phyloP scores from a whole-genome alignment of 345 rosid species.

The Clausena lansium region DNA sequence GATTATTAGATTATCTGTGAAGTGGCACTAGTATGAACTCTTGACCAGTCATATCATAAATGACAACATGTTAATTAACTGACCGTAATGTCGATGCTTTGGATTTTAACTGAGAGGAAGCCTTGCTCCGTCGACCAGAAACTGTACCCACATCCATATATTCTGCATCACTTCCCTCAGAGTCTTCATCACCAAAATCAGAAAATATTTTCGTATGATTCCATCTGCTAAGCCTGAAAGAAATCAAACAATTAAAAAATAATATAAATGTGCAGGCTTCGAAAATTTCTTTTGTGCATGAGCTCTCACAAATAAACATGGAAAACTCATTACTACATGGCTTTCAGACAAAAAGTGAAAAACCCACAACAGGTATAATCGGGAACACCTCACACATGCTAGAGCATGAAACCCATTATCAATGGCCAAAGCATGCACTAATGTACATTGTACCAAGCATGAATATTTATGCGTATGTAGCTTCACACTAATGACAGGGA shows the following conservation, averaged over 20 bases:
- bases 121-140: conserved; percentile 45
- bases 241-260: not conserved
- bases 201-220: conserved; percentile 93
- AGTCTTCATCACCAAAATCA: conserved; percentile 65
- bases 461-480: not conserved
- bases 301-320: not conserved
- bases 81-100: conserved; percentile 54
- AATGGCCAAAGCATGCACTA: not conserved
- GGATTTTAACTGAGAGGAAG: conserved; percentile 50
- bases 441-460: not conserved
- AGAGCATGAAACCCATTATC: not conserved
- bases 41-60: not conserved
- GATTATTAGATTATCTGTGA: not conserved
- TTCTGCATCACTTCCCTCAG: conserved; percentile 51
- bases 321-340: not conserved
- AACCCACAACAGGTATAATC: not conserved
- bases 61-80: conserved; percentile 14
- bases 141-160: conserved; percentile 43
- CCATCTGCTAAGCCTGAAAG: conserved; percentile 81
- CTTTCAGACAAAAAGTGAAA: not conserved
- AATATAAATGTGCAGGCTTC: not conserved
- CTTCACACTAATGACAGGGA: not conserved
- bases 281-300: not conserved
- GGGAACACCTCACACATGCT: not conserved
- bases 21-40: not conserved